Conservation (phyloP, 257 asterid genomes). For the Pogostemon cablin region DNA sequence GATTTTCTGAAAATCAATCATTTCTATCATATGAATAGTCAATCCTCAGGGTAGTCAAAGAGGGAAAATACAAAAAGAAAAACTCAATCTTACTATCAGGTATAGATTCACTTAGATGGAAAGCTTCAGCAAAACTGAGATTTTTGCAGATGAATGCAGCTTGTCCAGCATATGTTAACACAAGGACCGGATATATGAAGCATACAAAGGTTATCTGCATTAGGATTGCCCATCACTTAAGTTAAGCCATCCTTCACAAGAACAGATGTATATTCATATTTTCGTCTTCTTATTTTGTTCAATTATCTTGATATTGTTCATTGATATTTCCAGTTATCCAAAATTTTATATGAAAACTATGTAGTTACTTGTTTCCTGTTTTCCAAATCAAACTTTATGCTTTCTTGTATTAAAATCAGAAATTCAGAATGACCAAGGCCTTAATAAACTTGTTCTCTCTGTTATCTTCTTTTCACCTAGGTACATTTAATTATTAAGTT, state of each 20-base stretch:
- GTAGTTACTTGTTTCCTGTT: background rate
- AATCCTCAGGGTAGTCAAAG: slow-evolving; percentile 13
- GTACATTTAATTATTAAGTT: background rate
- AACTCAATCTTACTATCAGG: slow-evolving; percentile 65
- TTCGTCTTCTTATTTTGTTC: no score
- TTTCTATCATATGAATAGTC: slow-evolving; percentile 30
- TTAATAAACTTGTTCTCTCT: background rate
- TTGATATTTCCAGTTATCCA: no score
- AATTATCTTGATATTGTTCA: no score
- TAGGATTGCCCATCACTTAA: slow-evolving; percentile 27
- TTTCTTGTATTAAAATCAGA: background rate
- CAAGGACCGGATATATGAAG: slow-evolving; percentile 79
- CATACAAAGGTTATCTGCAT: slow-evolving; percentile 78
- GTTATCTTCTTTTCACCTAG: background rate
- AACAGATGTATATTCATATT: no score
- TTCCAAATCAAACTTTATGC: background rate
- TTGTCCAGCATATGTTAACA: slow-evolving; percentile 90
- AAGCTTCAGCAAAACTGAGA: slow-evolving; percentile 47
- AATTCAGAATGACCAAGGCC: background rate
- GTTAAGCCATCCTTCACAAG: background rate
- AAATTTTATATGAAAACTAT: background rate
- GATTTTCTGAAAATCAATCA: slow-evolving; percentile 51
- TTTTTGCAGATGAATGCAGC: slow-evolving; percentile 70
- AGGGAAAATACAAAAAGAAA: slow-evolving; percentile 22
- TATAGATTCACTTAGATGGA: slow-evolving; percentile 83